These are phyloP conservation scores for Xylaria bambusicola DNA, from an alignment of 495 filamentous ascomycete genomes.

Conservation along the genomic window DNA sequence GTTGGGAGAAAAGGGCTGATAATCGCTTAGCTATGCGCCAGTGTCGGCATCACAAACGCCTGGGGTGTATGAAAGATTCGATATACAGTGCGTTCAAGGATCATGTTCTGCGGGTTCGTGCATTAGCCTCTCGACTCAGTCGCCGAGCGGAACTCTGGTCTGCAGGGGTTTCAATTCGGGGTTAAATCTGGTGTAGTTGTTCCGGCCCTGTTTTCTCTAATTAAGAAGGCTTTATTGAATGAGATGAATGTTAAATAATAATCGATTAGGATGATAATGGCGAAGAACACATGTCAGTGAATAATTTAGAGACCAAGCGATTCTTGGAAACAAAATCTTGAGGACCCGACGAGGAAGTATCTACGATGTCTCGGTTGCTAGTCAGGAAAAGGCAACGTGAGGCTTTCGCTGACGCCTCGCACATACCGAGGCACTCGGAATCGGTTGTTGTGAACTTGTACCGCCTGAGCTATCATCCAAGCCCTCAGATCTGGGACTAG, in stretches of 20 bases:
- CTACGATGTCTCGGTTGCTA: neutral
- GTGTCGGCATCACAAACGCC: too few relatives aligned
- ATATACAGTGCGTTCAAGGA: neutral
- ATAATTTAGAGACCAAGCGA: neutral
- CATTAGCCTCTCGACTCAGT: neutral
- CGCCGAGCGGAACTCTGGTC: neutral
- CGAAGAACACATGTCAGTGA: neutral
- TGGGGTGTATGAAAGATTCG: too few relatives aligned
- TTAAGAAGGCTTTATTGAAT: neutral
- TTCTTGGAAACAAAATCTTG: neutral
- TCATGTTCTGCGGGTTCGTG: neutral
- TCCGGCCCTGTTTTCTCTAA: neutral
- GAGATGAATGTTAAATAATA: too few relatives aligned
- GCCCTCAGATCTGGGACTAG: neutral
- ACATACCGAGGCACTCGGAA: neutral
- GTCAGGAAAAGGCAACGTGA: neutral
- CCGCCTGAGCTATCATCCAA: neutral
- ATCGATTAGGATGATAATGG: too few relatives aligned
- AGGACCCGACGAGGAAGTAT: neutral
- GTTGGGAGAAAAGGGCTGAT: neutral
- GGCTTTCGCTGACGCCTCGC: neutral
- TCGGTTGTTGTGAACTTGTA: neutral
- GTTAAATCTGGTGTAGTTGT: neutral
- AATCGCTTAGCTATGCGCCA: neutral
- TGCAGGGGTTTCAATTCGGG: conserved; percentile 3